Percentiles rank a stretch among this genome's conserved stretches.
phyloP scores from a whole-genome alignment of 768 basidiomycete species.

The Amanita subjunquillea region DNA sequence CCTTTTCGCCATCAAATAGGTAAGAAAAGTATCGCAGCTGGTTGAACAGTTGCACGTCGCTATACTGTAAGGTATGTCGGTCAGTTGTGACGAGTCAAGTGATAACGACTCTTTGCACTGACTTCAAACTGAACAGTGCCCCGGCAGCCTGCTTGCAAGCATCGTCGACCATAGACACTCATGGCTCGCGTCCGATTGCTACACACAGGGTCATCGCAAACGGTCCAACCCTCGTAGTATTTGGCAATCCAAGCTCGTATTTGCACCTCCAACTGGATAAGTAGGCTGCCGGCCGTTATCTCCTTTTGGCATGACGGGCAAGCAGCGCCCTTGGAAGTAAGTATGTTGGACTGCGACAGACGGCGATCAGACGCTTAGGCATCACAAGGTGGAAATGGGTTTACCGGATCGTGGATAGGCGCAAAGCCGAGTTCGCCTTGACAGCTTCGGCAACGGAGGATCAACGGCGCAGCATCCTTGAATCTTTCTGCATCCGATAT shows the following conservation, averaged over 20 bases:
- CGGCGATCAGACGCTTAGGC: constrained; percentile 2
- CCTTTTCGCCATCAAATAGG: constrained; percentile 69
- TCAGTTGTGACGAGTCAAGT: background rate
- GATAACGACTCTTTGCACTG: constrained; percentile 12
- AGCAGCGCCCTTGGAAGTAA: constrained; percentile 51
- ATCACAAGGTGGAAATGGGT: constrained; percentile 8
- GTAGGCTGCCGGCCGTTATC: constrained; percentile 52
- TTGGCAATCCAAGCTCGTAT: constrained; percentile 65
- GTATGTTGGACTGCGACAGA: constrained; percentile 47
- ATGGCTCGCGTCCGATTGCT: constrained; percentile 83
- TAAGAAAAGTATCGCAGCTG: constrained; percentile 79
- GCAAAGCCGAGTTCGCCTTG: constrained; percentile 45
- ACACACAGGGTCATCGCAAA: constrained; percentile 84
- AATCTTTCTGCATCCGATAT: constrained; percentile 84
- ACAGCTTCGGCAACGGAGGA: constrained; percentile 73
- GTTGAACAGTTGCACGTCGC: constrained; percentile 77
- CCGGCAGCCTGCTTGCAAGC: constrained; percentile 58
- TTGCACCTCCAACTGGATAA: constrained; percentile 79
- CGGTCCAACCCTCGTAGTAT: constrained; percentile 86
- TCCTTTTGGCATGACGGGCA: constrained; percentile 59
- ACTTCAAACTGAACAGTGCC: constrained; percentile 74
- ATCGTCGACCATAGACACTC: constrained; percentile 83
- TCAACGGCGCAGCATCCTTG: constrained; percentile 61
- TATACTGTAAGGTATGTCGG: constrained; percentile 43
- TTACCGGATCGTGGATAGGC: constrained; percentile 50